Evolutionary conservation across 2,329 filamentous ascomycete genomes (phyloP), one percentile per base, ranked within the genome.

Genomic region (Fusarium nematophilum): DNA sequence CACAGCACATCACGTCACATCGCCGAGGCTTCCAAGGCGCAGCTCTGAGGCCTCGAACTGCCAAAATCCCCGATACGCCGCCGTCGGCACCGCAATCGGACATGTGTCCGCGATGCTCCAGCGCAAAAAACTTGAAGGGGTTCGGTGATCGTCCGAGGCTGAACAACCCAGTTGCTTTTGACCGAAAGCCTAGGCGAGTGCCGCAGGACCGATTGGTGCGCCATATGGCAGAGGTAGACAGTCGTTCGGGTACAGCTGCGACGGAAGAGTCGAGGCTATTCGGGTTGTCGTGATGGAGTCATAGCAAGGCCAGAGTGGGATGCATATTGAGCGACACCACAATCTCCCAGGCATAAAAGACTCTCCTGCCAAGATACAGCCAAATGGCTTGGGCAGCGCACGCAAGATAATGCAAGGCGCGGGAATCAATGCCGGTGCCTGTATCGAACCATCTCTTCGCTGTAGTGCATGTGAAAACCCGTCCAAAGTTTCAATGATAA

Each of bases 111-210:
- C 37, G 33, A 15, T 39, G 18, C 31, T 15, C 17, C 34, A 13
- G 13, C n/a, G 9, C 38, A 40, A 40, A 10, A 33, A 18, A 26
- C n/a, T n/a, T n/a, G n/a, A 30, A n/a, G n/a, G 5, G 17, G 15
- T 57, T 64, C 60, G 56, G 60, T 7, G 13, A 52, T 29, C 59
- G 52, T 43, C 60, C 60, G 60, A 64, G 59, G 46, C 45, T 46
- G 31, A 42, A 25, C 37, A 33, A 11, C 39, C 54, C 37, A 18
- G 42, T 21, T 21, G 39, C 29, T 46, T 34, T 26, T 27, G 31
- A 27, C 55, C 45, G 33, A 60, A 23, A 34, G 18, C 27, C 37
- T n/a, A 40, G 37, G 14, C 36, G 49, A 38, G 21, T 44, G 42
- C 59, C 60, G 45, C 55, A 53, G 26, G 55, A 49, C 60, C 59